A percentile compares a stretch with the other conserved stretches of the same genome.
Conservation (phyloP, 208 protist species). For the Wallacemonas rigidus region DNA sequence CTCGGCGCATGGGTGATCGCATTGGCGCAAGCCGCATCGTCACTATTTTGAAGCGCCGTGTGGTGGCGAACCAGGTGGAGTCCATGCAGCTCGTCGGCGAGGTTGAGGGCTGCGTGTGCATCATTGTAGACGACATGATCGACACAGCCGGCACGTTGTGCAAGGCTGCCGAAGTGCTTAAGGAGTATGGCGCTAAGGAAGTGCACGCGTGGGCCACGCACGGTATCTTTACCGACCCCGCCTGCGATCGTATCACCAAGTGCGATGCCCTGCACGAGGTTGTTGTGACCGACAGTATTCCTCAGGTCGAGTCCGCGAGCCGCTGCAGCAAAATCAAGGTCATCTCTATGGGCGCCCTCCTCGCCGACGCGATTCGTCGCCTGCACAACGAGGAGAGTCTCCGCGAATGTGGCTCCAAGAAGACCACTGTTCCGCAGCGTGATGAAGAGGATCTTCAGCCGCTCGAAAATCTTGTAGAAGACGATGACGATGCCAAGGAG, state of each 20-base stretch:
- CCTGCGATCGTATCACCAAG: constrained; percentile 91
- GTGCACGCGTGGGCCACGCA: constrained; percentile 95
- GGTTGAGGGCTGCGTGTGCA: constrained; percentile 92
- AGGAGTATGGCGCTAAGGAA: constrained; percentile 91
- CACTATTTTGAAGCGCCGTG: constrained; percentile 94
- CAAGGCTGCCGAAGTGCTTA: constrained; percentile 95
- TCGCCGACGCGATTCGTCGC: constrained; percentile 87
- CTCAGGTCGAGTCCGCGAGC: constrained; percentile 56
- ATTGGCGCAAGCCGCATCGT: constrained; percentile 90
- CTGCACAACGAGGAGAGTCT: constrained; percentile 88
- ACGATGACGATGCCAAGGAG: constrained; percentile 42
- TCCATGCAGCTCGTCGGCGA: constrained; percentile 96
- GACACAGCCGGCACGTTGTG: constrained; percentile 96
- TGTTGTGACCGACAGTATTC: constrained; percentile 94
- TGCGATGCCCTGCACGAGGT: constrained; percentile 90
- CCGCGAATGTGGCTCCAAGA: constrained; percentile 45
- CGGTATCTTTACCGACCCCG: constrained; percentile 93
- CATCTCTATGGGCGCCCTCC: constrained; percentile 84
- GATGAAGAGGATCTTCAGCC: constrained; percentile 73
- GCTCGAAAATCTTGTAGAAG: constrained; percentile 82
- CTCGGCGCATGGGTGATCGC: constrained; percentile 80
- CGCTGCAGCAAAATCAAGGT: constrained; percentile 87
- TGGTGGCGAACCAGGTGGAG: constrained; percentile 92
- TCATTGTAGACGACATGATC: constrained; percentile 98
- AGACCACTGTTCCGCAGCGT: constrained; percentile 36